Conservation (phyloP, 192 early-diverging fungal species). For the Mortierella alpina region DNA sequence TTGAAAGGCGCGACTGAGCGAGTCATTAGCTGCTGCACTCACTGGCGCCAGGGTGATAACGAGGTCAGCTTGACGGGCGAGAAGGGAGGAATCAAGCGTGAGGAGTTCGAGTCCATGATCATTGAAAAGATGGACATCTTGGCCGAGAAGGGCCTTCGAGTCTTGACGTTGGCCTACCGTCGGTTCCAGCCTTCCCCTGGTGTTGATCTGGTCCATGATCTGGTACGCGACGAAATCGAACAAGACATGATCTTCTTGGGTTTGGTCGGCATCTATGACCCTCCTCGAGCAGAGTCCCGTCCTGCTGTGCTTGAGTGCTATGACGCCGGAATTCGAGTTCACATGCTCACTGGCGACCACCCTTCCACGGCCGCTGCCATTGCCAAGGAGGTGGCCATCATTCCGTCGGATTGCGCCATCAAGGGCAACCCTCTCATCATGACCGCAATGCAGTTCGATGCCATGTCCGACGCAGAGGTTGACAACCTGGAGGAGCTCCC, state of each 20-base stretch:
- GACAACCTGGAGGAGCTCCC: conserved; percentile 83
- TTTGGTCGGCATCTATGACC: conserved; percentile 93
- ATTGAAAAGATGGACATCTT: conserved; percentile 67
- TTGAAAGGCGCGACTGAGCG: conserved; percentile 95
- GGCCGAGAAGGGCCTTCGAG: conserved; percentile 64
- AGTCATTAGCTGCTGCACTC: conserved; percentile 78
- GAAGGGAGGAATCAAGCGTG: conserved; percentile 63
- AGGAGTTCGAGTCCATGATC: conserved; percentile 76
- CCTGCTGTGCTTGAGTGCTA: conserved; percentile 81
- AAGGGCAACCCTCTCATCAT: conserved; percentile 70
- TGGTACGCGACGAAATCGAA: conserved; percentile 79
- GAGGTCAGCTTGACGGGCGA: conserved; percentile 39
- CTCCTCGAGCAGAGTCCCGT: conserved; percentile 79
- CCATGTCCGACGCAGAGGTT: conserved; percentile 83
- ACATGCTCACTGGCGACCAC: conserved; percentile 97
- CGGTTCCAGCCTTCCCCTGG: conserved; percentile 41
- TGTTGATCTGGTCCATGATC: conserved; percentile 55
- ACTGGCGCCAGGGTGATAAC: conserved; percentile 55
- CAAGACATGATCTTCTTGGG: conserved; percentile 81
- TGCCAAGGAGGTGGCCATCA: conserved; percentile 89
- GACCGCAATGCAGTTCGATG: conserved; percentile 89
- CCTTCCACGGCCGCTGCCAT: conserved; percentile 92
- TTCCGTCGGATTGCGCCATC: conserved; percentile 51
- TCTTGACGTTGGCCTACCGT: conserved; percentile 84
- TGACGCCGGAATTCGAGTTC: conserved; percentile 91